These are phyloP conservation scores for Steccherinum ochraceum DNA, from an alignment of 768 basidiomycete species.

Conservation along the genomic window DNA sequence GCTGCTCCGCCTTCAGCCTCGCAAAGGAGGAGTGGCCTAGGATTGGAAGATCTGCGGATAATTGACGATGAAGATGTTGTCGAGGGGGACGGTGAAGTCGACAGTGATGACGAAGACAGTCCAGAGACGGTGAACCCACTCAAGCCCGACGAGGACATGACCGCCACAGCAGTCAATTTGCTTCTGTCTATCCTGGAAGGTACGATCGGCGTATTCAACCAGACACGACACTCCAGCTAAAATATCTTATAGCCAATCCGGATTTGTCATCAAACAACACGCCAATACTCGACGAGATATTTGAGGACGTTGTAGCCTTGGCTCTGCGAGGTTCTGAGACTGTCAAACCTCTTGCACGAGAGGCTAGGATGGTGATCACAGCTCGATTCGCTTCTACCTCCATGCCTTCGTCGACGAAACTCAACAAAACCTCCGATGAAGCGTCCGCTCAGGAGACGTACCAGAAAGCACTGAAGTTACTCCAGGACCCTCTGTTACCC, in stretches of 20 bases:
- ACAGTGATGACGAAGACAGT: slow-evolving; percentile 47
- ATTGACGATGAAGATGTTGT: slow-evolving; percentile 30
- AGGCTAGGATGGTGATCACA: slow-evolving; percentile 80
- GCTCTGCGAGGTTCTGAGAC: slow-evolving; percentile 40
- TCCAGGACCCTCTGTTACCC: slow-evolving; percentile 89
- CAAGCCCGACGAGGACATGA: slow-evolving; percentile 53
- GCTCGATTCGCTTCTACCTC: slow-evolving; percentile 67
- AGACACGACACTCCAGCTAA: neutral
- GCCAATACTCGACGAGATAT: slow-evolving; percentile 68
- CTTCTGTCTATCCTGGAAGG: slow-evolving; percentile 86
- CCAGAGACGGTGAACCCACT: slow-evolving; percentile 7
- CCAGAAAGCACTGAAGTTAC: slow-evolving; percentile 78
- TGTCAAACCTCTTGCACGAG: slow-evolving; percentile 57
- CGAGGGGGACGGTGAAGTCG: slow-evolving; percentile 22
- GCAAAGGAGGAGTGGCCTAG: slow-evolving; percentile 19
- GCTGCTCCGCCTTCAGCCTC: neutral
- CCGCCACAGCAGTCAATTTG: slow-evolving; percentile 71
- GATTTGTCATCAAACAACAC: slow-evolving; percentile 52
- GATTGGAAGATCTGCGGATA: slow-evolving; percentile 31
- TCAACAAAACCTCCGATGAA: slow-evolving; percentile 24
- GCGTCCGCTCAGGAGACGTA: slow-evolving; percentile 59
- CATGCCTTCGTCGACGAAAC: slow-evolving; percentile 18
- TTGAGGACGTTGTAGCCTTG: slow-evolving; percentile 53
- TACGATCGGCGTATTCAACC: slow-evolving; percentile 21
- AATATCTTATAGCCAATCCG: slow-evolving; percentile 35